Base-by-base conservation (phyloP, 352 stramenopile species). In the Globisporangium echinulatum region DNA sequence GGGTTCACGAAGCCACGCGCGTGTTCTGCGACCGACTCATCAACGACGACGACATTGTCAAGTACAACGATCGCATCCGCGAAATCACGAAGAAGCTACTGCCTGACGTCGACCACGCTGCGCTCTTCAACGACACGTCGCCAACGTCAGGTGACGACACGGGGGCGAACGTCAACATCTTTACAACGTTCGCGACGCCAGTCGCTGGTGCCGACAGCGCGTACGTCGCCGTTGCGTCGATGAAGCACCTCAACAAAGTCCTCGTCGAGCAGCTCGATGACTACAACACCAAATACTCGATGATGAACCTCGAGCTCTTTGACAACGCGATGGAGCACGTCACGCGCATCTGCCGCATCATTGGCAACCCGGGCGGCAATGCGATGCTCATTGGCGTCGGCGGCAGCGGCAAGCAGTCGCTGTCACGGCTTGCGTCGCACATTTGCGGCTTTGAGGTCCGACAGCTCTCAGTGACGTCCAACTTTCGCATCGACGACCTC, bases 231-330 rank as follows among this genome's bases (percentile, higher is more conserved):
- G 84, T 96, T 4, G 62, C 71, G 0, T 85, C 70, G 1, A 94
- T 97, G 74, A 94, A 94, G 56, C 67, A 77, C 11, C 67, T 97
- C 1, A 96, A 94, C 61, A 93, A 90, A 43, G 79, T 97, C n/a
- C 63, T 98, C 13, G 81, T 98, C 49, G 88, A 96, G 49, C 96
- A 97, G 56, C 77, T 99, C 3, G 95, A 98, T 63, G 79, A 98
- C 64, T 98, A 98, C 78, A 98, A 97, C 69, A 97, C 98, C 57
- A 93, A 97, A 64, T 97, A 98, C 54, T 96, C 96, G 52, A 97
- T 97, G 85, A 99, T 99, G 96, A 97, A 99, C 63, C 71, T 99
- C 2, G 96, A 98, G 52, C 80, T 99, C 0, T 99, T 99, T 56
- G 89, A 98, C 67, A 96, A 98, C 59, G 97, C 97, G 10, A 98